phyloP scores from a whole-genome alignment of 2,329 filamentous ascomycete genomes.

The Rhinocladiella mackenziei region DNA sequence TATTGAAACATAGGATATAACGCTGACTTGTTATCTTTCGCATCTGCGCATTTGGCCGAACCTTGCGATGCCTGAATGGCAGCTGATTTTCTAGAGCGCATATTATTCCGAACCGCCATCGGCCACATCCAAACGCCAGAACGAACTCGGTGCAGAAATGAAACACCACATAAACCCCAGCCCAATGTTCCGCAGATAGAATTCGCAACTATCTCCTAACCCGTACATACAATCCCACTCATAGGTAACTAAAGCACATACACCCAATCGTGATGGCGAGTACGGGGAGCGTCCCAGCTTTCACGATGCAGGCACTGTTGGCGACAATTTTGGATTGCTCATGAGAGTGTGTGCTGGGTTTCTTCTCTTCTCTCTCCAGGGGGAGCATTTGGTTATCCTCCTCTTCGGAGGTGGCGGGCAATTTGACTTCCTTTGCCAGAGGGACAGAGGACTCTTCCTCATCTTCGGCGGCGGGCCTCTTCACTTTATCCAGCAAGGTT shows the following conservation, averaged over 20 bases:
- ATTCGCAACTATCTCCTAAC: too few relatives aligned
- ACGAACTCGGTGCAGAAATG: too few relatives aligned
- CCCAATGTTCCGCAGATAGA: background rate
- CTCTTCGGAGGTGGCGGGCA: background rate
- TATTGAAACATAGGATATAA: too few relatives aligned
- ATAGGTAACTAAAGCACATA: conserved; percentile 6
- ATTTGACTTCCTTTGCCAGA: background rate
- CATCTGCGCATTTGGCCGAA: too few relatives aligned
- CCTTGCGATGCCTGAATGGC: too few relatives aligned
- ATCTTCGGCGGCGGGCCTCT: background rate
- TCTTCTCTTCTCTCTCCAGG: background rate
- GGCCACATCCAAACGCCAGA: too few relatives aligned
- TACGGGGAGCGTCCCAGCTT: conserved; percentile 10
- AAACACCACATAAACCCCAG: too few relatives aligned
- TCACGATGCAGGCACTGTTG: conserved; percentile 4
- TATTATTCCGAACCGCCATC: too few relatives aligned
- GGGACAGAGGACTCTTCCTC: background rate
- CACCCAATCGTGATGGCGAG: conserved; percentile 9
- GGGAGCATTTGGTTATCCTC: background rate
- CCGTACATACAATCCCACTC: too few relatives aligned
- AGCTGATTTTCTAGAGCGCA: too few relatives aligned
- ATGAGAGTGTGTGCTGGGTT: background rate
- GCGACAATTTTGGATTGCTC: background rate
- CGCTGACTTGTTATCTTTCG: too few relatives aligned
- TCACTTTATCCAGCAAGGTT: background rate